Conservation (phyloP, 1,139 yeast species). For the Protomyces arabidopsidicola region DNA sequence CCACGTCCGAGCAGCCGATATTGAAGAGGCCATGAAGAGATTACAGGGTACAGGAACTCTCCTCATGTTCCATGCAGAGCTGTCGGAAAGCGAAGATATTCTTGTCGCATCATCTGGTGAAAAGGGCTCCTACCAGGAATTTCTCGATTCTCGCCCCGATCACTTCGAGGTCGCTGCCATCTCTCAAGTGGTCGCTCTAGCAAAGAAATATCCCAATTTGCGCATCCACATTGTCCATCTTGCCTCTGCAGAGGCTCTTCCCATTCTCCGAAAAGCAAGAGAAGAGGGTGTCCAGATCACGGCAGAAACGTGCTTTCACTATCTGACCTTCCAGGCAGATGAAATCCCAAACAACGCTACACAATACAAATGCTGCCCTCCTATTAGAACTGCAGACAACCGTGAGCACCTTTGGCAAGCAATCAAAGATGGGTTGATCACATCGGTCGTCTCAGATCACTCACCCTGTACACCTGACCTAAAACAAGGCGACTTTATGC, state of each 20-base stretch:
- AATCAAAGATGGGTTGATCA: slow-evolving; percentile 48
- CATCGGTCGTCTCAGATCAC: slow-evolving; percentile 48
- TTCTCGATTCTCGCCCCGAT: slow-evolving; percentile 44
- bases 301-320: slow-evolving; percentile 52
- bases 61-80: slow-evolving; percentile 51
- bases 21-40: slow-evolving; percentile 43
- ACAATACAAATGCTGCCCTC: slow-evolving; percentile 50
- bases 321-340: slow-evolving; percentile 43
- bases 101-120: slow-evolving; percentile 41
- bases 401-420: slow-evolving; percentile 47
- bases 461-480: slow-evolving; percentile 42
- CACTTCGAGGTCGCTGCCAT: slow-evolving; percentile 51
- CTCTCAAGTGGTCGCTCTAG: slow-evolving; percentile 46
- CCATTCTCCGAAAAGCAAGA: slow-evolving; percentile 46
- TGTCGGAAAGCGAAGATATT: slow-evolving; percentile 45
- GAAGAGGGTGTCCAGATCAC: slow-evolving; percentile 43
- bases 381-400: slow-evolving; percentile 44
- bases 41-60: slow-evolving; percentile 42
- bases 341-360: slow-evolving; percentile 46
- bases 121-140: slow-evolving; percentile 46
- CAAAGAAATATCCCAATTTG: slow-evolving; percentile 46
- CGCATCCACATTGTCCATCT: slow-evolving; percentile 47
- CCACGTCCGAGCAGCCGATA: slow-evolving; percentile 43
- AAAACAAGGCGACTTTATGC: slow-evolving; percentile 39
- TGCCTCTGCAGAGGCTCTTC: slow-evolving; percentile 46